These are phyloP conservation scores for Sporothrix brunneoviolacea DNA, from an alignment of 2,329 filamentous ascomycete genomes.

Conservation along the genomic window DNA sequence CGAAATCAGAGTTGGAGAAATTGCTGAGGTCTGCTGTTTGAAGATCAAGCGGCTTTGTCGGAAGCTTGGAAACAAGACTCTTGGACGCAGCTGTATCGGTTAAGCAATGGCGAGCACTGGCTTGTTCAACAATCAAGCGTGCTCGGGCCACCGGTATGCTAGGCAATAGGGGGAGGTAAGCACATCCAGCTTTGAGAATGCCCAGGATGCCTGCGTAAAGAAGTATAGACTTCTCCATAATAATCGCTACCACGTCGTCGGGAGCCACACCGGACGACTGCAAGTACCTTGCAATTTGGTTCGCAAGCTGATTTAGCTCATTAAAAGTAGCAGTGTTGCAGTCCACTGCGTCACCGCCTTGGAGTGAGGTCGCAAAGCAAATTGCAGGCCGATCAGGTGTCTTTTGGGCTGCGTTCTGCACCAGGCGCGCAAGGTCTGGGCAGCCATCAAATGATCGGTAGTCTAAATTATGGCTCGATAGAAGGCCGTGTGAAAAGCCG, in stretches of 20 bases:
- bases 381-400: conserved; percentile 55
- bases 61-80: background rate
- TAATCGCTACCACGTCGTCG: conserved; percentile 60
- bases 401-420: conserved; percentile 45
- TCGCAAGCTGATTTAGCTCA: conserved; percentile 57
- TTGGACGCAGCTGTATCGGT: conserved; percentile 15
- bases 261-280: conserved; percentile 36
- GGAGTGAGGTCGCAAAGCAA: conserved; percentile 50
- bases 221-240: conserved; percentile 68
- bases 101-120: conserved; percentile 42
- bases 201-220: conserved; percentile 71
- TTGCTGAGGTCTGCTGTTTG: conserved; percentile 21
- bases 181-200: conserved; percentile 66
- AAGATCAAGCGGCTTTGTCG: conserved; percentile 28
- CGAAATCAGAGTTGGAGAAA: conserved; percentile 21
- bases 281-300: conserved; percentile 55
- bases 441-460: conserved; percentile 28
- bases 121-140: conserved; percentile 54
- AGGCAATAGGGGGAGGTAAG: conserved; percentile 72
- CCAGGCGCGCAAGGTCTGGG: conserved; percentile 42
- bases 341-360: conserved; percentile 26
- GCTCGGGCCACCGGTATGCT: conserved; percentile 60
- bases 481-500: conserved; percentile 25
- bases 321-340: conserved; percentile 52
- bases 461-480: conserved; percentile 44